Evolutionary conservation across 495 filamentous ascomycete genomes (phyloP).

Genomic region (Thermochaetoides thermophila): DNA sequence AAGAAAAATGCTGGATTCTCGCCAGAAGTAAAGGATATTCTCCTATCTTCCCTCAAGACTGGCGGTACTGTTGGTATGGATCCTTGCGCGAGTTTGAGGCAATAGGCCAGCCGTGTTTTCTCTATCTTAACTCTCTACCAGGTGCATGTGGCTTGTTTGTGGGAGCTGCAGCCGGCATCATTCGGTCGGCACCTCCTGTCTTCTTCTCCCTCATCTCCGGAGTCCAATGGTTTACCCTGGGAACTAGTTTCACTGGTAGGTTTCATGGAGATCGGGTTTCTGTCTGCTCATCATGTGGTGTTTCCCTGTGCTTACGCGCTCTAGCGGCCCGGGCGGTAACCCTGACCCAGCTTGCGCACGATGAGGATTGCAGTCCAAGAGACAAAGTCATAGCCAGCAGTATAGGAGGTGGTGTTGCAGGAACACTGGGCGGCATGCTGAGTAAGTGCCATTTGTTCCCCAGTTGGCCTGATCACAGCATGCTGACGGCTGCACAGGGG

Average conservation of each 20-base stretch:
- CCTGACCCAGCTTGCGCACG: constrained; percentile 20
- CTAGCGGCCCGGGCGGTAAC: constrained; percentile 24
- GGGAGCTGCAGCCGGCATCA: constrained; percentile 53
- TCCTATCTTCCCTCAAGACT: constrained; percentile 21
- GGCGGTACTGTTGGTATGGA: constrained; percentile 16
- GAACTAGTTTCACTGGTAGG: constrained; percentile 62
- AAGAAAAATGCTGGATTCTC: constrained; percentile 16
- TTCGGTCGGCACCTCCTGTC: constrained; percentile 46
- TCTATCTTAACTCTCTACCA: no score
- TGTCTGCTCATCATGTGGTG: no score
- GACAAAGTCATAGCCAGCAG: constrained; percentile 50
- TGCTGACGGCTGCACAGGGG: constrained; percentile 20
- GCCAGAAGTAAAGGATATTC: constrained; percentile 22
- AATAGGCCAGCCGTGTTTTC: no score
- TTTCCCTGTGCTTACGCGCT: no score
- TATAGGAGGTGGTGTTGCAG: constrained; percentile 53
- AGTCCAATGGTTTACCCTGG: constrained; percentile 66
- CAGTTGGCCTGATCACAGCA: no score
- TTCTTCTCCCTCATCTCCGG: constrained; percentile 60
- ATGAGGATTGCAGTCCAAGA: constrained; percentile 33
- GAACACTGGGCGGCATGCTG: constrained; percentile 48
- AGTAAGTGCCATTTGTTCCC: no score
- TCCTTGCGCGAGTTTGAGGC: background rate
- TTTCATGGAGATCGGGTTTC: background rate
- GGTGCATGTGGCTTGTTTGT: constrained; percentile 55